A percentile compares a stretch with the other conserved stretches of the same genome.
phyloP scores from a whole-genome alignment of 176 grass and related monocot genomes.

The Ensete ventricosum region DNA sequence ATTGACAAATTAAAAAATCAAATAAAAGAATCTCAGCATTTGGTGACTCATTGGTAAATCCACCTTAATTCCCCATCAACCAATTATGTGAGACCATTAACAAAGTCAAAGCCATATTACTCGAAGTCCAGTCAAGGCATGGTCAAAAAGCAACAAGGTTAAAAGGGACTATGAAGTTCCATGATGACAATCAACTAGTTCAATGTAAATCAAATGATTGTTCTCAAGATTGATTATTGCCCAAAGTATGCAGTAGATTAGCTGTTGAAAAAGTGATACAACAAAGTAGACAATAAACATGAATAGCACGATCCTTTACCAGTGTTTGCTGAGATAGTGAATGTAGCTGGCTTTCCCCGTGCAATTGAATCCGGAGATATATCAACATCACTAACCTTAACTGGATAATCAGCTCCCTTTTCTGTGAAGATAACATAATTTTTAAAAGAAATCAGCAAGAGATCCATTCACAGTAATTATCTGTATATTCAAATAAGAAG shows the following conservation, averaged over 20 bases:
- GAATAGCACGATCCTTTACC: slow-evolving; percentile 31
- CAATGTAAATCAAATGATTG: too few species aligned
- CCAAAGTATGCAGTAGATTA: too few species aligned
- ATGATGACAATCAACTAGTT: too few species aligned
- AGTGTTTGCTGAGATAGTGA: slow-evolving; percentile 63
- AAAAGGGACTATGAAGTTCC: too few species aligned
- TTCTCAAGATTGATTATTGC: too few species aligned
- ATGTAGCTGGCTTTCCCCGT: slow-evolving; percentile 39
- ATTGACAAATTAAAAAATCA: background rate
- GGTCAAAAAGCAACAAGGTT: too few species aligned
- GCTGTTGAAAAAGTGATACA: background rate
- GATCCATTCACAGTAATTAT: too few species aligned
- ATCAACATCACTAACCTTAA: slow-evolving; percentile 63
- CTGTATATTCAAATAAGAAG: too few species aligned
- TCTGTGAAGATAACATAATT: slow-evolving; percentile 25
- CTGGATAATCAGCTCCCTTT: slow-evolving; percentile 46
- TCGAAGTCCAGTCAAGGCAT: too few species aligned
- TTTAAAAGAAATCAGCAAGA: background rate
- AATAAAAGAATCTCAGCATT: background rate
- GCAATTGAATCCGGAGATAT: slow-evolving; percentile 55
- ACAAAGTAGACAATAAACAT: slow-evolving; percentile 4
- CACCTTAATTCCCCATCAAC: too few species aligned
- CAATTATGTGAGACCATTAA: too few species aligned
- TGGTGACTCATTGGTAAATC: background rate
- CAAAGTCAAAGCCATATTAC: too few species aligned